Evolutionary conservation across 257 asterid species (phyloP).

Genomic region (Solanum sejunctum): DNA sequence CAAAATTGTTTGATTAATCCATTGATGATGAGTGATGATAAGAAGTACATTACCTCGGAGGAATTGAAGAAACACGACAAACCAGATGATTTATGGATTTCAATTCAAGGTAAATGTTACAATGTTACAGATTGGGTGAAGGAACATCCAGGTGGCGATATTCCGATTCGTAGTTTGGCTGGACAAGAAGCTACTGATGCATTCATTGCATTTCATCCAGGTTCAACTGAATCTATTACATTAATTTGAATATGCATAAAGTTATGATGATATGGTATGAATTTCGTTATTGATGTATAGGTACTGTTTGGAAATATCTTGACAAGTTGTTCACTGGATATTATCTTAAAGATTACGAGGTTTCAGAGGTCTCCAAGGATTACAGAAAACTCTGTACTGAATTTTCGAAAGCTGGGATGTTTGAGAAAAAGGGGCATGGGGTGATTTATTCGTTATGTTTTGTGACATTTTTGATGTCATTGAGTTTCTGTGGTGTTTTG

Average conservation of each 20-base stretch:
- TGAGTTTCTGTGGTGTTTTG: slow-evolving; percentile 22
- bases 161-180: slow-evolving; percentile 5
- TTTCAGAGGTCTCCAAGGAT: slow-evolving; percentile 32
- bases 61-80: slow-evolving; percentile 25
- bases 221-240: not conserved
- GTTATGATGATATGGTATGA: not conserved
- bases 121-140: slow-evolving; percentile 31
- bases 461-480: slow-evolving; percentile 2
- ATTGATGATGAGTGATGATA: not conserved
- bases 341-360: slow-evolving; percentile 21
- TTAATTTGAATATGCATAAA: not conserved
- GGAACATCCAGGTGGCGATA: slow-evolving; percentile 37
- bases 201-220: slow-evolving; percentile 1
- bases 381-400: slow-evolving; percentile 17
- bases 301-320: slow-evolving; percentile 30
- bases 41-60: slow-evolving; percentile 18
- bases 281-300: slow-evolving; percentile 17
- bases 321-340: slow-evolving; percentile 29
- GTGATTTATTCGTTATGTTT: slow-evolving; percentile 17
- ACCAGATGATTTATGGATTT: slow-evolving; percentile 27
- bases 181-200: slow-evolving; percentile 3
- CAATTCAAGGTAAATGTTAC: slow-evolving; percentile 34
- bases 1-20: not conserved
- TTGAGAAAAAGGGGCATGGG: slow-evolving; percentile 33
- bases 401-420: slow-evolving; percentile 29